Percentiles rank a stretch among this genome's conserved stretches.
Evolutionary conservation across 2,329 filamentous ascomycete genomes (phyloP).

Genomic region (Aspergillus amoenus): DNA sequence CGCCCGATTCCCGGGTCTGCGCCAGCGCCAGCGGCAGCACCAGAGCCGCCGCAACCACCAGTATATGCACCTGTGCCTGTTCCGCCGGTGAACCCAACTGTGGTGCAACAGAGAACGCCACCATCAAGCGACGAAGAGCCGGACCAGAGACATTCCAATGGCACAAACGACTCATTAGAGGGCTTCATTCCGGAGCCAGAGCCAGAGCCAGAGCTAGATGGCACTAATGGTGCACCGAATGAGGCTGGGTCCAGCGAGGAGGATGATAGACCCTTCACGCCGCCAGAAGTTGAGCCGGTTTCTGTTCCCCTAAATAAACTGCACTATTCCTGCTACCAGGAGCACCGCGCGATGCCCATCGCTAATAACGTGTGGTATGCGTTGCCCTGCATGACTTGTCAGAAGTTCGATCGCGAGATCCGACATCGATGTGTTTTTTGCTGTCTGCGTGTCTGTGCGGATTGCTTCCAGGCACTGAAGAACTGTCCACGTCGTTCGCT

Average conservation of each 20-base stretch:
- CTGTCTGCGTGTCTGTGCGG: slow-evolving; percentile 39
- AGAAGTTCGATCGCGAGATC: slow-evolving; percentile 37
- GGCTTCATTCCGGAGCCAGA: slow-evolving; percentile 39
- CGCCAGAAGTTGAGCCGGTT: slow-evolving; percentile 34
- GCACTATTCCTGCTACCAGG: slow-evolving; percentile 42
- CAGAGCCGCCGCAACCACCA: neutral
- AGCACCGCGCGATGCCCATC: slow-evolving; percentile 36
- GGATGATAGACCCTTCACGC: slow-evolving; percentile 23
- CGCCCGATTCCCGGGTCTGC: neutral
- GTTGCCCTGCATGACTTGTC: slow-evolving; percentile 46
- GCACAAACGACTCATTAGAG: slow-evolving; percentile 26
- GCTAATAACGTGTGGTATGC: slow-evolving; percentile 41
- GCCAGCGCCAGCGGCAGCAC: neutral
- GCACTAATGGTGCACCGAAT: slow-evolving; percentile 16
- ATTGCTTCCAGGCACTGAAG: slow-evolving; percentile 35
- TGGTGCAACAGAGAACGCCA: slow-evolving; percentile 12
- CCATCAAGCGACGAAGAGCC: slow-evolving; percentile 13
- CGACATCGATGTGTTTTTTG: slow-evolving; percentile 44
- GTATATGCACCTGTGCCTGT: slow-evolving; percentile 1
- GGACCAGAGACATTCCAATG: slow-evolving; percentile 15
- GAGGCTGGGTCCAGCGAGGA: slow-evolving; percentile 20
- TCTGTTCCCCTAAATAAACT: slow-evolving; percentile 35
- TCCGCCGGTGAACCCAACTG: neutral
- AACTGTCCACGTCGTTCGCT: slow-evolving; percentile 34
- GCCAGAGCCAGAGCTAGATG: slow-evolving; percentile 21